These are phyloP conservation scores for Sistotremastrum niveocremeum DNA, from an alignment of 768 basidiomycete species.

Conservation along the genomic window DNA sequence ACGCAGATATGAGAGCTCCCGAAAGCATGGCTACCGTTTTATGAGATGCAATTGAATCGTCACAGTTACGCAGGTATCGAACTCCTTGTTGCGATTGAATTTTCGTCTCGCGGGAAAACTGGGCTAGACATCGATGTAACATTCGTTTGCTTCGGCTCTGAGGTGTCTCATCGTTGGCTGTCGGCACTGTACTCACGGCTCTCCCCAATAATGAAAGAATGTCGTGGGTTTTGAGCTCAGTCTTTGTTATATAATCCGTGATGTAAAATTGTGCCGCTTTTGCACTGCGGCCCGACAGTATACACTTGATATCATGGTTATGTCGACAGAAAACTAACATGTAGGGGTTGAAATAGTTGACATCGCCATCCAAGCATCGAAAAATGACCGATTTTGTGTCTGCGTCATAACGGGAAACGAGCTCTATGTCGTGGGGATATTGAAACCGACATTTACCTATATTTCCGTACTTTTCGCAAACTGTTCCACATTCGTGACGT, in stretches of 20 bases:
- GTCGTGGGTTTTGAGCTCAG: conserved; percentile 16
- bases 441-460: conserved; percentile 15
- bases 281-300: conserved; percentile 19
- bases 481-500: conserved; percentile 9
- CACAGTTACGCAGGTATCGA: conserved; percentile 14
- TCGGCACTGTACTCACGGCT: conserved; percentile 9
- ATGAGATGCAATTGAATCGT: conserved; percentile 17
- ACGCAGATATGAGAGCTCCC: no score
- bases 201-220: conserved; percentile 13
- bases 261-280: conserved; percentile 26
- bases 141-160: conserved; percentile 10
- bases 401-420: conserved; percentile 16
- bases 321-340: conserved; percentile 21
- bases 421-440: conserved; percentile 21
- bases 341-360: conserved; percentile 21
- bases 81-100: conserved; percentile 23
- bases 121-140: conserved; percentile 19
- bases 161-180: background rate
- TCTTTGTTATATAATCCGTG: conserved; percentile 23
- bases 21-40: conserved; percentile 16
- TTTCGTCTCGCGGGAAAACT: conserved; percentile 17
- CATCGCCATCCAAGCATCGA: conserved; percentile 13
- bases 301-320: conserved; percentile 23
- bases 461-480: conserved; percentile 22
- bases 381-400: conserved; percentile 19